Evolutionary conservation across 768 basidiomycete species (phyloP).

Genomic region (Terana coerulea): DNA sequence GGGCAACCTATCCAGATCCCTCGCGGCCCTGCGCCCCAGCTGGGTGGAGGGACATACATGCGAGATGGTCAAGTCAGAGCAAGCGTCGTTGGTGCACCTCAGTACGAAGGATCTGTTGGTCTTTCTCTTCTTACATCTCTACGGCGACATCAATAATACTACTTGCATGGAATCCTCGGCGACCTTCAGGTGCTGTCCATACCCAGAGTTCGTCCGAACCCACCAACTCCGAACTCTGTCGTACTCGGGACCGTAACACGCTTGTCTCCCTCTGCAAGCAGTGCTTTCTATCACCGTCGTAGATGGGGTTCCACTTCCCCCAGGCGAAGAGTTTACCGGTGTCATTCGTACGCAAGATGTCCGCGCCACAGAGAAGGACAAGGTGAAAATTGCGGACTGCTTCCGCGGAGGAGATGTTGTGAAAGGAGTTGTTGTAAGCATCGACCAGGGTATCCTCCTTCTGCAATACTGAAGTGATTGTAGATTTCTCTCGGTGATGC

Average conservation of each 20-base stretch:
- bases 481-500: slow-evolving; percentile 92
- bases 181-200: slow-evolving; percentile 57
- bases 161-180: slow-evolving; percentile 12
- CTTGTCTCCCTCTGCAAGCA: slow-evolving; percentile 80
- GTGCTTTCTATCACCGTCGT: slow-evolving; percentile 81
- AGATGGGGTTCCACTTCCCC: slow-evolving; percentile 77
- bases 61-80: slow-evolving; percentile 64
- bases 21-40: slow-evolving; percentile 48
- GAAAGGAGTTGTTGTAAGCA: slow-evolving; percentile 73
- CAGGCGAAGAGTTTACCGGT: slow-evolving; percentile 85
- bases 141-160: slow-evolving; percentile 9
- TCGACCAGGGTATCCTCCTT: background rate
- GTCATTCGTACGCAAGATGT: slow-evolving; percentile 89
- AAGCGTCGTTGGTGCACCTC: slow-evolving; percentile 64
- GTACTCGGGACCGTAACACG: slow-evolving; percentile 82
- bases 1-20: slow-evolving; percentile 72
- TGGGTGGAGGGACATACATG: slow-evolving; percentile 65
- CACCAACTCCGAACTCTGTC: slow-evolving; percentile 70
- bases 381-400: slow-evolving; percentile 84
- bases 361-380: slow-evolving; percentile 86
- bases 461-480: background rate
- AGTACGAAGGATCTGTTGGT: slow-evolving; percentile 66
- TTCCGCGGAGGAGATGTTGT: slow-evolving; percentile 93
- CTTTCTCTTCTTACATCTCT: slow-evolving; percentile 19
- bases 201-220: slow-evolving; percentile 63